Percentiles rank a stretch among this genome's conserved stretches.
Evolutionary conservation across 192 early-diverging fungal species (phyloP).

Genomic region (Coemansia sp.): DNA sequence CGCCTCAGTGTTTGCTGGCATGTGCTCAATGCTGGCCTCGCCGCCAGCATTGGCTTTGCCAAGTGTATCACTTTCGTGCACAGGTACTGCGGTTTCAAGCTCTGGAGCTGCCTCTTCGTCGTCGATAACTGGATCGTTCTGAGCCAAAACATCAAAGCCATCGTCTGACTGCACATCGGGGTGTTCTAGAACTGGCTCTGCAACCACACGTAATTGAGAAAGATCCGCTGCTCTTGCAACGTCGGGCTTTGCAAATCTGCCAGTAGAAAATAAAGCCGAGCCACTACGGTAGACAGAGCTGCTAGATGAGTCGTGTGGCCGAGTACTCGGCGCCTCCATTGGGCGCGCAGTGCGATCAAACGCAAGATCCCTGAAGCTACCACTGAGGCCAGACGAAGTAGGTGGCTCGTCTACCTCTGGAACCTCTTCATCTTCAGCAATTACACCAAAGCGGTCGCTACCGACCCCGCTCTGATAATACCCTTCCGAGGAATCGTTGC

Average conservation of each 20-base stretch:
- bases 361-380: not conserved
- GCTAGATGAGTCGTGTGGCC: not conserved
- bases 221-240: not conserved
- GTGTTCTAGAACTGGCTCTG: not conserved
- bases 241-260: constrained; percentile 12
- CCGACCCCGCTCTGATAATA: not conserved
- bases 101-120: not conserved
- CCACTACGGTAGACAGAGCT: constrained; percentile 34
- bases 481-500: constrained; percentile 5
- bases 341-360: not conserved
- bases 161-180: not conserved
- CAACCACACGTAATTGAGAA: not conserved
- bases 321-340: not conserved
- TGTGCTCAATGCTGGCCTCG: not conserved
- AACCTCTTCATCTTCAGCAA: constrained; percentile 4
- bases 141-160: not conserved
- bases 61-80: not conserved
- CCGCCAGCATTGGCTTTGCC: not conserved
- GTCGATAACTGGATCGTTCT: not conserved
- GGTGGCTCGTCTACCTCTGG: not conserved
- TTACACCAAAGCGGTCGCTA: constrained; percentile 1
- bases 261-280: constrained; percentile 18
- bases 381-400: not conserved
- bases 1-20: not conserved
- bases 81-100: not conserved